A percentile compares a stretch with the other conserved stretches of the same genome.
phyloP scores from a whole-genome alignment of 1,284 basidiomycete genomes.

The Ganoderma sinense region DNA sequence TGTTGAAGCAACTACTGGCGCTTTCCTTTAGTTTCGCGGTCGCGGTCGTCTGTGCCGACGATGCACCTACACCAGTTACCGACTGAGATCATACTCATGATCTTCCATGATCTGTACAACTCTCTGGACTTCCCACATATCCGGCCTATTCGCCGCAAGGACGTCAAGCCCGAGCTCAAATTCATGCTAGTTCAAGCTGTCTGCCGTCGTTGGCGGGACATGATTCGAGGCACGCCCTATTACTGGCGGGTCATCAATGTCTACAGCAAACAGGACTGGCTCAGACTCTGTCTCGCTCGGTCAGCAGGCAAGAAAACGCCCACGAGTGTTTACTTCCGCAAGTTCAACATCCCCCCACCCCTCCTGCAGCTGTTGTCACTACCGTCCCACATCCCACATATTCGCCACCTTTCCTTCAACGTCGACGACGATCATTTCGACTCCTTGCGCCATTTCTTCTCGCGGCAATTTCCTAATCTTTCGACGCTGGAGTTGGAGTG shows the following conservation, averaged over 20 bases:
- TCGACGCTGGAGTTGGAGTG: not conserved
- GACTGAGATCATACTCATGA: not conserved
- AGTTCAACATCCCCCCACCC: not conserved
- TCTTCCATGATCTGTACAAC: not conserved
- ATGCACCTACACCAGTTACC: not conserved
- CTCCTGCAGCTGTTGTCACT: not conserved
- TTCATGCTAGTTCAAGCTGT: not conserved
- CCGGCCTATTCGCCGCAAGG: not conserved
- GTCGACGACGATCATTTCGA: not conserved
- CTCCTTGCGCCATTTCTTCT: not conserved
- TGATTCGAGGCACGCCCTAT: not conserved
- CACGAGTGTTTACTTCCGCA: not conserved
- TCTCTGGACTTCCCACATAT: not conserved
- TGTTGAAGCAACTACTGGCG: not conserved
- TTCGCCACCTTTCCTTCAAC: not conserved
- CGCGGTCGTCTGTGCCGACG: not conserved
- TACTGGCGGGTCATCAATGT: conserved; percentile 2
- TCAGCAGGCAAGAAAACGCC: not conserved
- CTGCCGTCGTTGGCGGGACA: not conserved
- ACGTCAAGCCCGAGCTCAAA: not conserved
- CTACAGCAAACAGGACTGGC: not conserved
- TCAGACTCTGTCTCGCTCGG: not conserved
- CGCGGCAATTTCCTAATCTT: not conserved
- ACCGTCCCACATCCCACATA: not conserved
- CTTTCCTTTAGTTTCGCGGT: not conserved